Evolutionary conservation across 371 early-diverging fungal genomes (phyloP), one percentile per base, ranked within the genome.

Genomic region (Mortierella sp.): DNA sequence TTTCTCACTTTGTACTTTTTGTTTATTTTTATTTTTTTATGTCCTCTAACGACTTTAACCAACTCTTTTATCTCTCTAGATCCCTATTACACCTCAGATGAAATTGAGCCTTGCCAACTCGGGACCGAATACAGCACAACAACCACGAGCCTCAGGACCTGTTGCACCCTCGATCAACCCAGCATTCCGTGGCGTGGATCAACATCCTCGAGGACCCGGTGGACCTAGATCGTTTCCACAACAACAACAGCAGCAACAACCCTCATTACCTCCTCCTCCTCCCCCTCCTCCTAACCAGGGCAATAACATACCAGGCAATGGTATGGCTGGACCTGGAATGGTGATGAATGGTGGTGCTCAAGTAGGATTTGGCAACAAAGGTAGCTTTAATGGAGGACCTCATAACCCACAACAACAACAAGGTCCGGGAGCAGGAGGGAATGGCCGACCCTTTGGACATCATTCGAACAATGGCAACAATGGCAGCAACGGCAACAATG

Each of bases 81-180:
- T 12, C 19, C 47, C 21, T 48, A 3, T 47, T 3, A 45, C 26
- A 19, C 29, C 47, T n/a, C 58, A 64, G 43, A 14, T 60, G 28
- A 29, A 37, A 21, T 44, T 59, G 56, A 58, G 47, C 28, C 53
- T 48, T 21, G 62, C 51, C 18, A 66, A 66, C 18, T 30, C 30
- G 30, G 57, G 57, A 18, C 57, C 57, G 7, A 55, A 25, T 25
- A 16, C 26, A 26, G 56, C 11, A 25, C 25, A 28, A 55, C 0
- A 6, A 4, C 23, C 7, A 25, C 18, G 26, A 30, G 57, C 18
- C 14, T 28, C 57, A 30, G 57, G 57, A 29, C 15, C 18, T 26
- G 57, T 18, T 15, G 7, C 30, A 23, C 57, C 74, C 9, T 55
- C 65, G 2, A 64, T 69, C 66, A 74, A 69, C 23, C 74, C 74